Conservation (phyloP, 2,329 filamentous ascomycete species). For the Ampelomyces quisqualis region DNA sequence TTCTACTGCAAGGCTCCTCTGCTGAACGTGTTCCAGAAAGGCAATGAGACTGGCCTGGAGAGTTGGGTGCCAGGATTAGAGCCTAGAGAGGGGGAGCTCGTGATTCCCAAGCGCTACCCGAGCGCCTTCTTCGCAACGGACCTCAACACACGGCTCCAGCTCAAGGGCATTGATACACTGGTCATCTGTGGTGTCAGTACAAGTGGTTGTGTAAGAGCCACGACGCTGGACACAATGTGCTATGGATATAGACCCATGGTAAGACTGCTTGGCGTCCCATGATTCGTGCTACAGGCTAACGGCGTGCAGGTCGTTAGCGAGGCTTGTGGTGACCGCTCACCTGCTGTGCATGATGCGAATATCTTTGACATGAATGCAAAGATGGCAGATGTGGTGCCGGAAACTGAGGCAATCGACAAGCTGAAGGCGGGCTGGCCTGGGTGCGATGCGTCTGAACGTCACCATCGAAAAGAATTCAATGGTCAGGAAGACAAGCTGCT, state of each 20-base stretch:
- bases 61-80: conserved; percentile 46
- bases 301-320: conserved; percentile 43
- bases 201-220: conserved; percentile 51
- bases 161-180: conserved; percentile 47
- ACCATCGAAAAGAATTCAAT: too few relatives aligned
- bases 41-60: conserved; percentile 44
- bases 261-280: conserved; percentile 16
- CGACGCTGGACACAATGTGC: conserved; percentile 50
- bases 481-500: too few relatives aligned
- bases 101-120: conserved; percentile 49
- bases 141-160: conserved; percentile 44
- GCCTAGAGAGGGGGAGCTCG: conserved; percentile 36
- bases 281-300: conserved; percentile 10
- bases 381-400: conserved; percentile 50
- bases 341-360: conserved; percentile 49
- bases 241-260: conserved; percentile 50
- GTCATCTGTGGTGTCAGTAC: conserved; percentile 53
- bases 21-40: conserved; percentile 47
- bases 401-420: conserved; percentile 46
- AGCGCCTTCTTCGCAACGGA: conserved; percentile 52
- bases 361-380: conserved; percentile 52
- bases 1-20: conserved; percentile 49
- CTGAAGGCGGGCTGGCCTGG: conserved; percentile 47
- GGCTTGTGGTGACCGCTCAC: conserved; percentile 50
- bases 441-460: conserved; percentile 2